Evolutionary conservation across 2,329 filamentous ascomycete genomes (phyloP).

Genomic region (Madurella fahalii): DNA sequence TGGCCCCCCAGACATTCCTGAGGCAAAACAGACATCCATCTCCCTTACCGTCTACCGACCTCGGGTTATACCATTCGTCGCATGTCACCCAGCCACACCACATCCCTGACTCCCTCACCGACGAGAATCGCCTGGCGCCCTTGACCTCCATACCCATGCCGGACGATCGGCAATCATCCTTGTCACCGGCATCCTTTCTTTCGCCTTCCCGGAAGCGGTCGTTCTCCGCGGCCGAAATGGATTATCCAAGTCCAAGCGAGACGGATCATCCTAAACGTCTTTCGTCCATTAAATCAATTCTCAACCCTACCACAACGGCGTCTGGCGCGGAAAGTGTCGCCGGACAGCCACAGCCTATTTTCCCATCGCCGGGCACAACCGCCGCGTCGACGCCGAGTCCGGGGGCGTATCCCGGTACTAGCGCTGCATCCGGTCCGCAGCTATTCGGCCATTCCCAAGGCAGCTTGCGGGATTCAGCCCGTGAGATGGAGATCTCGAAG

Average conservation of each 20-base stretch:
- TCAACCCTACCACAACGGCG: constrained; percentile 53
- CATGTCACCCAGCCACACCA: constrained; percentile 37
- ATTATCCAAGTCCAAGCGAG: constrained; percentile 31
- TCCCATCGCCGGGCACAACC: constrained; percentile 42
- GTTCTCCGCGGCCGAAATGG: constrained; percentile 58
- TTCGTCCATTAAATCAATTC: constrained; percentile 71
- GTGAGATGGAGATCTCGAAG: constrained; percentile 49
- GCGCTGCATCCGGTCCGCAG: constrained; percentile 22
- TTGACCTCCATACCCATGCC: constrained; percentile 44
- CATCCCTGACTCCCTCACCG: constrained; percentile 41
- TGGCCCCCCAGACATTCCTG: constrained; percentile 44
- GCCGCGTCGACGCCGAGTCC: constrained; percentile 41
- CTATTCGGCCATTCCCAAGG: constrained; percentile 1
- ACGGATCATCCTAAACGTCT: constrained; percentile 56
- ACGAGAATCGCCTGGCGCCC: constrained; percentile 58
- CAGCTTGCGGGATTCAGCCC: constrained; percentile 32
- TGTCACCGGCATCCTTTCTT: constrained; percentile 58
- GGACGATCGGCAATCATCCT: constrained; percentile 51
- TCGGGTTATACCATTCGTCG: constrained; percentile 50
- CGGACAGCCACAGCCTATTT: constrained; percentile 40
- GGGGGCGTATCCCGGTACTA: constrained; percentile 33
- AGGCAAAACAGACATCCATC: constrained; percentile 43
- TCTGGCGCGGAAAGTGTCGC: constrained; percentile 9
- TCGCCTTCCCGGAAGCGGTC: constrained; percentile 62
- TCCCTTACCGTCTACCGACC: constrained; percentile 40